Percentiles rank a stretch among this genome's conserved stretches.
These are phyloP conservation scores for Xanthoconium separans DNA, from an alignment of 1,284 basidiomycete genomes.

Conservation along the genomic window DNA sequence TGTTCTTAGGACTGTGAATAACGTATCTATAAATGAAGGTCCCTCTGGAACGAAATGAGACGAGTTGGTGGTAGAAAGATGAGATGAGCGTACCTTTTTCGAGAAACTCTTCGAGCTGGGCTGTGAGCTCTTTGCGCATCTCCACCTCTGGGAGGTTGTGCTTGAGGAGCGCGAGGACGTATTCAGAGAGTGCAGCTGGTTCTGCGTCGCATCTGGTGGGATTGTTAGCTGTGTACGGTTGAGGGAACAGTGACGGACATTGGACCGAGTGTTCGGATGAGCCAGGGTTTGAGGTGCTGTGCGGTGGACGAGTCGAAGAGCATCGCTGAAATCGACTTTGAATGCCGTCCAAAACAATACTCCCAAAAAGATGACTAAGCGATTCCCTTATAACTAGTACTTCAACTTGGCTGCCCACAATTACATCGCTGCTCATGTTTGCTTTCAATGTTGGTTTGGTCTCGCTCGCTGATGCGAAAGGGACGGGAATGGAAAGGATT, in stretches of 20 bases:
- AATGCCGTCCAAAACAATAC: conserved; percentile 3
- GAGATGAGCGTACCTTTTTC: conserved; percentile 66
- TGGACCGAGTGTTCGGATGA: conserved; percentile 80
- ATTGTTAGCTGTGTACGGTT: conserved; percentile 4
- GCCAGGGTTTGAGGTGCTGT: conserved; percentile 77
- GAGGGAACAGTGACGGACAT: conserved; percentile 49
- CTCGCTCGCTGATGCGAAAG: too few relatives aligned
- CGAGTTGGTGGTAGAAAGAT: conserved; percentile 13
- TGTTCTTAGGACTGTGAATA: conserved; percentile 79
- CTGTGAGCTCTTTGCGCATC: conserved; percentile 74
- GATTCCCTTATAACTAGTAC: too few relatives aligned
- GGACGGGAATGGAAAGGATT: background rate
- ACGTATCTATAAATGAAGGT: conserved; percentile 74
- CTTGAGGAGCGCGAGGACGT: conserved; percentile 91
- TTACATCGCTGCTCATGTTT: too few relatives aligned
- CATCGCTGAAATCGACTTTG: conserved; percentile 40
- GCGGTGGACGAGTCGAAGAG: conserved; percentile 62
- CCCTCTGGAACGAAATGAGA: conserved; percentile 52
- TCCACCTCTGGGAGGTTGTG: conserved; percentile 85
- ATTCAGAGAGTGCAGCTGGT: conserved; percentile 90
- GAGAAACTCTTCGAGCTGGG: conserved; percentile 88
- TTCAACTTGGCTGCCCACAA: too few relatives aligned
- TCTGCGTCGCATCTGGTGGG: conserved; percentile 88
- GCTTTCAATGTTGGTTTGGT: background rate
- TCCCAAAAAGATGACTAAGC: conserved; percentile 23